phyloP scores from a whole-genome alignment of 208 protist genomes.

The Naegleria lovaniensis region DNA sequence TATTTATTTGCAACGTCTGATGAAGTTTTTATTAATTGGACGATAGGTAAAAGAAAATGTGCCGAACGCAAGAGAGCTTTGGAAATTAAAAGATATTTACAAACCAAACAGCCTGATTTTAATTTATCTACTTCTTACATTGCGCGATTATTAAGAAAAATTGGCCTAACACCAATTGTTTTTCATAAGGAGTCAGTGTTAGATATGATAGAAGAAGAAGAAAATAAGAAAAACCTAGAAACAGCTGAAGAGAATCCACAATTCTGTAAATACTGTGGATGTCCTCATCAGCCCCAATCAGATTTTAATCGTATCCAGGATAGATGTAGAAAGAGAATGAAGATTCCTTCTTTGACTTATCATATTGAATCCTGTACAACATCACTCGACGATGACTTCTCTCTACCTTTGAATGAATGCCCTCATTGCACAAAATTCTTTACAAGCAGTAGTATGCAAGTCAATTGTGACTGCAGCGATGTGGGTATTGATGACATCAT shows the following conservation, averaged over 20 bases:
- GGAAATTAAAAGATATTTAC: not conserved
- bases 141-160: not conserved
- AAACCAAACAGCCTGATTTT: not conserved
- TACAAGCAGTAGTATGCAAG: not conserved
- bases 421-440: not conserved
- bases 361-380: not conserved
- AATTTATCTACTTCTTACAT: not conserved
- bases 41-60: not conserved
- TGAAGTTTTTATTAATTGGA: not conserved
- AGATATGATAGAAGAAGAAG: not conserved
- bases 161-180: not conserved
- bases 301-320: not conserved
- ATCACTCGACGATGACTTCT: not conserved
- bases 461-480: not conserved
- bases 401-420: not conserved
- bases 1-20: not conserved
- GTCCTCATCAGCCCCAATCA: not conserved
- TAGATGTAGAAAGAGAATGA: constrained; percentile 14
- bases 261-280: constrained; percentile 16
- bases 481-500: not conserved
- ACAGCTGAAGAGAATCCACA: not conserved
- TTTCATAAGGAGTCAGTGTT: not conserved
- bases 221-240: not conserved
- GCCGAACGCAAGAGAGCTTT: not conserved
- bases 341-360: not conserved